Base-by-base conservation (phyloP, 192 early-diverging fungal species). In the Coemansia sp. region DNA sequence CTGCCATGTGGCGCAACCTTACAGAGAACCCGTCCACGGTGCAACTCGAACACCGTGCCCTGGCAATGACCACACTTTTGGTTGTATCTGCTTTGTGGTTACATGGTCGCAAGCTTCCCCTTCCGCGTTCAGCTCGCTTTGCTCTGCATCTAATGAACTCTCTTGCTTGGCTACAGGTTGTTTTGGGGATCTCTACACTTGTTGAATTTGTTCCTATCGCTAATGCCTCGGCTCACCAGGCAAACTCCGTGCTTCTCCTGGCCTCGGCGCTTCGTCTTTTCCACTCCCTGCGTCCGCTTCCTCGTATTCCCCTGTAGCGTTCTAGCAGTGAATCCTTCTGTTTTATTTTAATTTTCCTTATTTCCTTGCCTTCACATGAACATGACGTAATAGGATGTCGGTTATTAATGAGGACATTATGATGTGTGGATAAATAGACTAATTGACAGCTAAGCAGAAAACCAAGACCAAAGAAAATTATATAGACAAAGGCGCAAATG, bases 11-110 rank as follows among this genome's bases (percentile, higher is more conserved):
- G 92, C 81, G 89, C 66, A 95, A 99, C 73, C 73, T 97, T 39
- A 84, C 95, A n/a, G 94, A 97, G 60, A 99, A 99, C 78, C 95
- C 93, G 4, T 84, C 91, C 26, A 91, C 94, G 5, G 95, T 98
- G 22, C 96, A 98, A 85, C 96, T 99, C 65, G 90, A 94, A 73
- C 97, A 99, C 76, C 90, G 97, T 52, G 80, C 90, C n/a, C 66
- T 99, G 79, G 97, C 94, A 7, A 88, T 90, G 52, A 90, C 92
- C 8, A 95, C 97, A 4, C 84, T 91, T 26, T 86, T 90, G 13
- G 84, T 86, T 11, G 80, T 92, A 26, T 86, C 87, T 0, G 85
- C 88, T 0, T 78, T 98, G 39, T 99, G 91, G 88, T 69, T 90
- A 55, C 86, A 87, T 21, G 88, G 91, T 8, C 89, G 92, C 45